Conservation (phyloP, 306 rosid species). For the Ormosia emarginata region DNA sequence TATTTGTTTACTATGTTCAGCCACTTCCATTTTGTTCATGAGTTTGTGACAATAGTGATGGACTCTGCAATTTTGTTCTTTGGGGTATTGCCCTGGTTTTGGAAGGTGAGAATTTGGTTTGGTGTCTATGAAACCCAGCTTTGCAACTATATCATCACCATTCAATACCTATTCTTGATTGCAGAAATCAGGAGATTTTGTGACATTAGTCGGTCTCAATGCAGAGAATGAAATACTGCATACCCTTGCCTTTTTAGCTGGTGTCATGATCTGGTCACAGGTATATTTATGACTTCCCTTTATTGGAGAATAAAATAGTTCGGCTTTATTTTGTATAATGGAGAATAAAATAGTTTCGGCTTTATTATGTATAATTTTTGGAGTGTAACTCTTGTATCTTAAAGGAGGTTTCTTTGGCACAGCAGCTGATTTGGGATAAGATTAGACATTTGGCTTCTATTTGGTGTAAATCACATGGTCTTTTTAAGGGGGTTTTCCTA, state of each 20-base stretch:
- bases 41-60: constrained; percentile 81
- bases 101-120: constrained; percentile 70
- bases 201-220: constrained; percentile 59
- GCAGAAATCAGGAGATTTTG: constrained; percentile 84
- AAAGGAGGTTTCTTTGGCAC: neutral
- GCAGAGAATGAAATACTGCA: constrained; percentile 90
- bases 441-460: too few relatives aligned
- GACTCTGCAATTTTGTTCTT: constrained; percentile 76
- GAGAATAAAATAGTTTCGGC: neutral
- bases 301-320: constrained; percentile 16
- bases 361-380: too few relatives aligned
- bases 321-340: neutral
- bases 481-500: neutral
- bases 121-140: neutral
- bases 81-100: constrained; percentile 88
- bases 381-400: neutral
- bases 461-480: neutral
- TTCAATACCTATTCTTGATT: constrained; percentile 23
- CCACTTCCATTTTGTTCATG: constrained; percentile 86
- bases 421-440: neutral
- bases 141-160: constrained; percentile 8
- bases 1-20: constrained; percentile 48
- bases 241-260: constrained; percentile 79
- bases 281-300: constrained; percentile 35
- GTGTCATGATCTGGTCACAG: constrained; percentile 92